These are phyloP conservation scores for Capsella bursapastoris DNA, from an alignment of 345 rosid genomes.

Conservation along the genomic window DNA sequence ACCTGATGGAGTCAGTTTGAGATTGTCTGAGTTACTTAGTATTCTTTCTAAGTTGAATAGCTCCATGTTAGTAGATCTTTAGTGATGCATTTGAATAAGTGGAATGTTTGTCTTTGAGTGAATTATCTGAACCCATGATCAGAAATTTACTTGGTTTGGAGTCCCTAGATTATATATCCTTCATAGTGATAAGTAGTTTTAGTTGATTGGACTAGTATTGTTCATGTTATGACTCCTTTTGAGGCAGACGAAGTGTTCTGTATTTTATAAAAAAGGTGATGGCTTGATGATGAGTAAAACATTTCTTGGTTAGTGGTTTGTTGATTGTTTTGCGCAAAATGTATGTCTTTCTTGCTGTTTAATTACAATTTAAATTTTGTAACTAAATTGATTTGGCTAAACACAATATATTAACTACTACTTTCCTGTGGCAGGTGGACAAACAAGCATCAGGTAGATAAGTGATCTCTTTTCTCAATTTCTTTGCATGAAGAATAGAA, in stretches of 20 bases:
- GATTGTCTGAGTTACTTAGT: neutral
- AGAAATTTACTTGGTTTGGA: neutral
- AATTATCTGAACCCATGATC: neutral
- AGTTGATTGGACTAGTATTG: neutral
- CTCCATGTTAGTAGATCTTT: neutral
- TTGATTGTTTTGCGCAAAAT: constrained; percentile 3
- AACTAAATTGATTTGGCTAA: neutral
- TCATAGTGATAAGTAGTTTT: neutral
- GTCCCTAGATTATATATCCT: neutral
- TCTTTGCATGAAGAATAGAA: neutral
- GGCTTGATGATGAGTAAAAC: constrained; percentile 14
- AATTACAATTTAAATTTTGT: neutral
- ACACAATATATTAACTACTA: neutral
- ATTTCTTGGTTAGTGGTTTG: neutral
- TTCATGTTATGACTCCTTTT: neutral
- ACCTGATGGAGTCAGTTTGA: constrained; percentile 13
- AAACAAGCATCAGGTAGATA: constrained; percentile 65
- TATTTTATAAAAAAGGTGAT: neutral
- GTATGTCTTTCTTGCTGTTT: neutral
- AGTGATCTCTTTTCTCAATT: constrained; percentile 4
- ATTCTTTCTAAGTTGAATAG: constrained; percentile 6
- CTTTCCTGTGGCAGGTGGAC: constrained; percentile 56
- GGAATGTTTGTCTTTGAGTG: neutral
- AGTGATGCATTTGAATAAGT: neutral
- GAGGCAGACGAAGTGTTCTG: neutral